phyloP scores from a whole-genome alignment of 78 protist genomes.

The Protostelium mycophagum region DNA sequence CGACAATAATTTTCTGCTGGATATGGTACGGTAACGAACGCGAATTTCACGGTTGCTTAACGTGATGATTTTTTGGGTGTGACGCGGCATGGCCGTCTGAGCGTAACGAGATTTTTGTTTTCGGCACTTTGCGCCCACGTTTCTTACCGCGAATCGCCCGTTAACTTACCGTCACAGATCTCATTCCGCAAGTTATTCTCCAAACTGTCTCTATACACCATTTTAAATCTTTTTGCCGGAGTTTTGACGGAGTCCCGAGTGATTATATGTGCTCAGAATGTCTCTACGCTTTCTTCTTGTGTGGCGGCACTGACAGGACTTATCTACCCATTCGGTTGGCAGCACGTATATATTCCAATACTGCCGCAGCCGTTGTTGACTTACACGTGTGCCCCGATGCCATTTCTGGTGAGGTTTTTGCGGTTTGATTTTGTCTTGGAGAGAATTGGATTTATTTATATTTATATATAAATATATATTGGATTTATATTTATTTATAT shows the following conservation, averaged over 20 bases:
- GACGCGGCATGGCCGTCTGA: too few species aligned
- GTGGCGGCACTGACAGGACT: neutral
- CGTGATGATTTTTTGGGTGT: too few species aligned
- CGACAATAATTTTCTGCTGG: neutral
- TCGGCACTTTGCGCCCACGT: neutral
- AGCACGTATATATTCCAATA: conserved; percentile 13
- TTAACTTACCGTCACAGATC: conserved; percentile 1
- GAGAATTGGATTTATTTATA: too few species aligned
- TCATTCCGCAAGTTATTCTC: neutral
- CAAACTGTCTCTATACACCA: neutral
- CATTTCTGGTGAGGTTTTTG: too few species aligned
- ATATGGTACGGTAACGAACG: neutral
- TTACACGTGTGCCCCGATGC: conserved; percentile 15
- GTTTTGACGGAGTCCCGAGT: neutral
- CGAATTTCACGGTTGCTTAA: too few species aligned
- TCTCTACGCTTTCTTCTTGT: neutral
- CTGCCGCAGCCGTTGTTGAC: neutral
- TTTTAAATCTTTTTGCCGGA: neutral
- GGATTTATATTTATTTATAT: too few species aligned
- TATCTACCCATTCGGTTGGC: conserved; percentile 9
- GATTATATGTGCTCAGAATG: neutral
- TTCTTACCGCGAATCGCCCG: neutral
- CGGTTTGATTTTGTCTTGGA: too few species aligned
- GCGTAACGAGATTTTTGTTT: neutral
- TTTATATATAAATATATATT: too few species aligned